Evolutionary conservation across 495 filamentous ascomycete genomes (phyloP), one percentile per base, ranked within the genome.

Genomic region (Daldinia grandis): DNA sequence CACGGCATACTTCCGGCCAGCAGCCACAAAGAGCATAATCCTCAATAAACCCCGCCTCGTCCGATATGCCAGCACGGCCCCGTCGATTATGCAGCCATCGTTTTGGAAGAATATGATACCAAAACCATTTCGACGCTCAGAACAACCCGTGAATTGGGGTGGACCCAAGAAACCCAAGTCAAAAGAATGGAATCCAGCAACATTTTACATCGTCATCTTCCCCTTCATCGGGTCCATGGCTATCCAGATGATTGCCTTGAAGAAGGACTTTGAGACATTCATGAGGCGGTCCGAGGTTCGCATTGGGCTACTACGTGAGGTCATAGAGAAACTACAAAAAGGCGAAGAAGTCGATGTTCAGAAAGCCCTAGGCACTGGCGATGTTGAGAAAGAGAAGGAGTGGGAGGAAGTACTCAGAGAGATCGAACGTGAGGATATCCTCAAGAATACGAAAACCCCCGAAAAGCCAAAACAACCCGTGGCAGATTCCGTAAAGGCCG

Each of bases 321-420:
- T 97, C 0, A 88, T 98, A 63, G 90, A 93, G 69, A 87, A 86
- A 72, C 84, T 98, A 31, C 88, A 96, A 77, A 87, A 79, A 28
- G 96, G 95, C 14, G 94, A 99, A 79, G 85, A 93, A 21, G 93
- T 98, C 10, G 94, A 98, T 80, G 93, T 98, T 7, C 93, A 94
- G 75, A 89, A 86, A 72, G 80, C 90, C 58, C 74, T 99, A 61
- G 95, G 95, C 7, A 92, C 92, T 1, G 93, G 94, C 0, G 89
- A 94, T 78, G 79, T 84, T 30, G 84, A 85, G 68, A 87, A 87
- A 78, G 95, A 98, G 78, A 81, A 84, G 73, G 91, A 92, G 75
- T 99, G 96, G 95, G 91, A 95, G 79, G 90, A 96, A 91, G 93
- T 96, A 1, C 74, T 98, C 38, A 88, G 83, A 69, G 91, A 97